phyloP scores from a whole-genome alignment of 225 moss, liverwort and hornwort genomes.

The Thuidium tamariscinum region DNA sequence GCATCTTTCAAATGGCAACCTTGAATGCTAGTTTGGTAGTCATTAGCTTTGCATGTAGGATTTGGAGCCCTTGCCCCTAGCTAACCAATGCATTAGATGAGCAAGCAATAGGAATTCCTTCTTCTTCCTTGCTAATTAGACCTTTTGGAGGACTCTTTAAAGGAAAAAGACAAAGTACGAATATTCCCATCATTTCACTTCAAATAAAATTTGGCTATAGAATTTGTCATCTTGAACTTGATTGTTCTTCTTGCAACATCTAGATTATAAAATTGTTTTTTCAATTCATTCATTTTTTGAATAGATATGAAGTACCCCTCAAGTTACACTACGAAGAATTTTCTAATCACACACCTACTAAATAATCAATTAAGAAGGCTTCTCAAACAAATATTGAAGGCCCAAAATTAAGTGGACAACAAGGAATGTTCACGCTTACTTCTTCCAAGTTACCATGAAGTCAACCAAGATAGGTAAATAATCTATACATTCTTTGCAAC shows the following conservation, averaged over 20 bases:
- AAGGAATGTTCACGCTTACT: not conserved
- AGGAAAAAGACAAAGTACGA: not conserved
- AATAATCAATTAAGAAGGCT: rapidly evolving
- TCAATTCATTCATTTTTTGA: too few species aligned
- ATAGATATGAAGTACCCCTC: too few species aligned
- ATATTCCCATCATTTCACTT: not conserved
- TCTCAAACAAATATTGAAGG: not conserved
- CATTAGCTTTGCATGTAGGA: too few species aligned
- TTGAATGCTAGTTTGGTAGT: too few species aligned
- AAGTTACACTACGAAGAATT: rapidly evolving
- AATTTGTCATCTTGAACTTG: rapidly evolving
- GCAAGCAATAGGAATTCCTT: too few species aligned
- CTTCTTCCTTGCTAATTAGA: too few species aligned
- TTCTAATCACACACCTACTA: rapidly evolving
- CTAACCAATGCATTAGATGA: too few species aligned
- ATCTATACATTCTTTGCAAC: not conserved
- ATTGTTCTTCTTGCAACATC: rapidly evolving
- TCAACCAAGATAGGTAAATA: not conserved
- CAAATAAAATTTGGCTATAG: rapidly evolving
- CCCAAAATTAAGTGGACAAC: not conserved
- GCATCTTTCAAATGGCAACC: too few species aligned
- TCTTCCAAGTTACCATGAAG: rapidly evolving
- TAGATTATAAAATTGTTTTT: too few species aligned
- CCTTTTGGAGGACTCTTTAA: too few species aligned
- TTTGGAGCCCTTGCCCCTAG: too few species aligned